Conservation (phyloP, 495 filamentous ascomycete species). For the Cercophora newfieldiana region DNA sequence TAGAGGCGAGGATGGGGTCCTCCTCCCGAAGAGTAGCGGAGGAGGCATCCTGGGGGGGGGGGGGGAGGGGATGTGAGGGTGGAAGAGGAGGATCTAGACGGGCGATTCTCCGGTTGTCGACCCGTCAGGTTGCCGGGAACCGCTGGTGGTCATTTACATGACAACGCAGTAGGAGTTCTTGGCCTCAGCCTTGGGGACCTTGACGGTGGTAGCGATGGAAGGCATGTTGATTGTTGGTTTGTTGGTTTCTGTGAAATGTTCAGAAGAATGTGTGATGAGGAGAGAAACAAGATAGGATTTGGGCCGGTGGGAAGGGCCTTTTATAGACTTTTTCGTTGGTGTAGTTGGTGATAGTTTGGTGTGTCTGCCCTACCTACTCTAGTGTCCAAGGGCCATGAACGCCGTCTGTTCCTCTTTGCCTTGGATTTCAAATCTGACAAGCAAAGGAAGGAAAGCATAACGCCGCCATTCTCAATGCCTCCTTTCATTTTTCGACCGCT, state of each 20-base stretch:
- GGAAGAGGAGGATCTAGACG: neutral
- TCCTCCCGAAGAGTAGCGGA: conserved; percentile 1
- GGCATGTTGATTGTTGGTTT: conserved; percentile 38
- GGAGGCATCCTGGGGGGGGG: neutral
- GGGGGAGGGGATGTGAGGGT: neutral
- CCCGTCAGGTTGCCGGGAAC: neutral
- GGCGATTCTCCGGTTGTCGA: conserved; percentile 1
- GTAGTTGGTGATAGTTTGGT: neutral
- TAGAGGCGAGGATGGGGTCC: neutral
- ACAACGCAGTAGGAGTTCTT: conserved; percentile 41
- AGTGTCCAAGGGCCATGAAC: neutral
- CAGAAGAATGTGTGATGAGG: conserved; percentile 20
- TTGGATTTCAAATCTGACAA: neutral
- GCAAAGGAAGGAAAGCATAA: neutral
- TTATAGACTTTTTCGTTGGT: conserved; percentile 27
- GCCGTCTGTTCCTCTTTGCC: neutral
- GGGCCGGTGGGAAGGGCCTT: conserved; percentile 6
- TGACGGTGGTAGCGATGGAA: conserved; percentile 33
- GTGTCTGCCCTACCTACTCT: neutral
- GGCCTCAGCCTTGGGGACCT: conserved; percentile 34
- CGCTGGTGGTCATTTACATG: conserved; percentile 38
- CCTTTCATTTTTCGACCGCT: neutral
- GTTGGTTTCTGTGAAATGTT: conserved; percentile 21
- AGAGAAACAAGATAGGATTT: conserved; percentile 18
- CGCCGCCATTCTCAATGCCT: neutral